These are phyloP conservation scores for Curvularia sp. DNA, from an alignment of 2,329 filamentous ascomycete genomes.

Conservation along the genomic window DNA sequence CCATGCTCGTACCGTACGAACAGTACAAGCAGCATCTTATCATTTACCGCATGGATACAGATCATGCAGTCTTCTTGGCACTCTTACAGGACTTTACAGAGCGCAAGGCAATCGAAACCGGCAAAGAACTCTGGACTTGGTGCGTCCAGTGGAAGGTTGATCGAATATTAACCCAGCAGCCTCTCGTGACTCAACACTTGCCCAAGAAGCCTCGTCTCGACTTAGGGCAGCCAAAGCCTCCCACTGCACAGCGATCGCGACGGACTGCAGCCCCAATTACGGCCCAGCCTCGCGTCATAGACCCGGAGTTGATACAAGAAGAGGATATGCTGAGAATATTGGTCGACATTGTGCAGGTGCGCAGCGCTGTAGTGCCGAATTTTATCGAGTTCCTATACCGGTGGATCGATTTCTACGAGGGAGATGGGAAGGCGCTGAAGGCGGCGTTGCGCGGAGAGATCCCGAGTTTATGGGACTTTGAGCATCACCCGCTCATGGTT, in stretches of 20 bases:
- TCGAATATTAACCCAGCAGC: slow-evolving; percentile 2
- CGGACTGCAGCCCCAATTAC: slow-evolving; percentile 21
- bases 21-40: slow-evolving; percentile 34
- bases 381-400: slow-evolving; percentile 47
- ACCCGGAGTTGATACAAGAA: slow-evolving; percentile 35
- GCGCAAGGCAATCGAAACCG: slow-evolving; percentile 21
- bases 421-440: slow-evolving; percentile 43
- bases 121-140: slow-evolving; percentile 46
- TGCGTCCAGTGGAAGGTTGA: slow-evolving; percentile 44
- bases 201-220: slow-evolving; percentile 38
- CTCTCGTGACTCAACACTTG: slow-evolving; percentile 13
- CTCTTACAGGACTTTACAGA: slow-evolving; percentile 43
- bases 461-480: slow-evolving; percentile 47
- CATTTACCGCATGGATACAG: slow-evolving; percentile 39
- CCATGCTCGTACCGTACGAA: slow-evolving; percentile 43
- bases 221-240: background rate
- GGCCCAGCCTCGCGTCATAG: slow-evolving; percentile 29
- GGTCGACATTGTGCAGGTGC: slow-evolving; percentile 43
- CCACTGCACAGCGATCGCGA: slow-evolving; percentile 6
- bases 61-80: slow-evolving; percentile 37
- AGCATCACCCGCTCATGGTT: slow-evolving; percentile 39
- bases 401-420: slow-evolving; percentile 44
- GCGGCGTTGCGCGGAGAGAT: slow-evolving; percentile 45
- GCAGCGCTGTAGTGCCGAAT: slow-evolving; percentile 41
- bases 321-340: slow-evolving; percentile 41